A percentile compares a stretch with the other conserved stretches of the same genome.
These are phyloP conservation scores for Trichomonascaceae sp. DNA, from an alignment of 1,139 yeast genomes.

Conservation along the genomic window DNA sequence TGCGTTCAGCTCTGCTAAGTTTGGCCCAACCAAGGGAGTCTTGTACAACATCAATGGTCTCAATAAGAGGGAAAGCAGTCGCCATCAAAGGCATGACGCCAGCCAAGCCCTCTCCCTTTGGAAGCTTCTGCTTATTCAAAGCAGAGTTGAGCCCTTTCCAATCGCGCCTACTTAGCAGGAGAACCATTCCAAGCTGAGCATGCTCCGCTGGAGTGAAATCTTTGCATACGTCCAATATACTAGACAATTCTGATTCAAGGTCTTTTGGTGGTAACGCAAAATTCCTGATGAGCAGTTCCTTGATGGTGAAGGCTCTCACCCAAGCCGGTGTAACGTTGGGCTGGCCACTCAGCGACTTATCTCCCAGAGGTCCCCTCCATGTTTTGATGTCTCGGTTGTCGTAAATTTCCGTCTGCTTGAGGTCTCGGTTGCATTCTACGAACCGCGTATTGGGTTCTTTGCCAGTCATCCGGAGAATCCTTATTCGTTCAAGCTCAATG, in stretches of 20 bases:
- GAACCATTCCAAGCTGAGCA: background rate
- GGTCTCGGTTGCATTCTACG: background rate
- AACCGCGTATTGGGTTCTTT: slow-evolving; percentile 2
- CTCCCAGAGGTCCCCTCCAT: slow-evolving; percentile 4
- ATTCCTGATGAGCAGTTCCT: slow-evolving; percentile 14
- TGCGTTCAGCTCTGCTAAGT: no score
- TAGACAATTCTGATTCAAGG: background rate
- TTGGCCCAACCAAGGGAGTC: background rate
- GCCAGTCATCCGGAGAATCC: slow-evolving; percentile 7
- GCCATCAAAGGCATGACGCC: no score
- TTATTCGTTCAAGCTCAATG: slow-evolving; percentile 8
- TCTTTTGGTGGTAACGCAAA: slow-evolving; percentile 4
- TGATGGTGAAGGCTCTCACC: slow-evolving; percentile 13
- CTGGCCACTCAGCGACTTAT: slow-evolving; percentile 11
- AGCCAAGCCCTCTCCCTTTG: no score
- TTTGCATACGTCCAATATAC: slow-evolving; percentile 2
- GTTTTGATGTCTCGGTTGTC: slow-evolving; percentile 22
- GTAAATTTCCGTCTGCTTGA: slow-evolving; percentile 3
- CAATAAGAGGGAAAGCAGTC: no score
- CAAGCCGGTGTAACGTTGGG: slow-evolving; percentile 15
- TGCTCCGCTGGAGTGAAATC: background rate
- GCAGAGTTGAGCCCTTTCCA: background rate
- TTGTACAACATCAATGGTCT: background rate
- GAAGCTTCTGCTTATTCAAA: background rate
- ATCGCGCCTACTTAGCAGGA: background rate